phyloP scores from a whole-genome alignment of 1,139 yeast species.

The Nematodospora anomalae region DNA sequence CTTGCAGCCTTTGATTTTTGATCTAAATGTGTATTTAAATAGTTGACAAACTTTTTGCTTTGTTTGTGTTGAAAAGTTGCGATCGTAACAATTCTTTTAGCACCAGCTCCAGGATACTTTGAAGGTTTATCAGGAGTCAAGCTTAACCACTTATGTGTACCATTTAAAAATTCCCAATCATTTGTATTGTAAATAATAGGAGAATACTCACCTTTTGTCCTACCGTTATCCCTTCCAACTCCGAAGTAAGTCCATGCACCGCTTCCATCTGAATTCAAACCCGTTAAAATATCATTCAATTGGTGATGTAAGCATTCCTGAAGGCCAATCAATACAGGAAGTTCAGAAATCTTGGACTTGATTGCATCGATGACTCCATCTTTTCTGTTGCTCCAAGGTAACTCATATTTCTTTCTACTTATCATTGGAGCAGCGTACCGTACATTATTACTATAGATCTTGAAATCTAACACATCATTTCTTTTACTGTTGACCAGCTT shows the following conservation, averaged over 20 bases:
- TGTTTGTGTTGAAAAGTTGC: slow-evolving; percentile 29
- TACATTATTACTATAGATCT: slow-evolving; percentile 38
- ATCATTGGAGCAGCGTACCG: slow-evolving; percentile 30
- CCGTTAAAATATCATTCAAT: slow-evolving; percentile 27
- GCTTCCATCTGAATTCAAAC: slow-evolving; percentile 20
- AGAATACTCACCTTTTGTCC: slow-evolving; percentile 40
- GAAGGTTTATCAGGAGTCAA: slow-evolving; percentile 39
- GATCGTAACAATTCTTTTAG: slow-evolving; percentile 41
- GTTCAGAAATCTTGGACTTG: slow-evolving; percentile 19
- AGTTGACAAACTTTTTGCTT: slow-evolving; percentile 27
- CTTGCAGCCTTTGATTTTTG: slow-evolving; percentile 43
- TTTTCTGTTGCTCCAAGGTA: slow-evolving; percentile 29
- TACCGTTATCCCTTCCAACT: slow-evolving; percentile 49
- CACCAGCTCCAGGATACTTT: slow-evolving; percentile 40
- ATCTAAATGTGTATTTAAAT: slow-evolving; percentile 47
- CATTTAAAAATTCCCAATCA: slow-evolving; percentile 29
- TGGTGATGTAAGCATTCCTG: slow-evolving; percentile 33
- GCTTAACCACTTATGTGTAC: slow-evolving; percentile 43
- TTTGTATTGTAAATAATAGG: slow-evolving; percentile 40
- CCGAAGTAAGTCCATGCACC: slow-evolving; percentile 39
- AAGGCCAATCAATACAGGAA: slow-evolving; percentile 32
- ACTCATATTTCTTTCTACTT: slow-evolving; percentile 27
- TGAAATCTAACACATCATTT: slow-evolving; percentile 18
- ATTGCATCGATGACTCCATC: slow-evolving; percentile 28
- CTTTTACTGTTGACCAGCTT: background rate